Evolutionary conservation across 2,329 filamentous ascomycete genomes (phyloP).

Genomic region (Alternaria brassicicola): DNA sequence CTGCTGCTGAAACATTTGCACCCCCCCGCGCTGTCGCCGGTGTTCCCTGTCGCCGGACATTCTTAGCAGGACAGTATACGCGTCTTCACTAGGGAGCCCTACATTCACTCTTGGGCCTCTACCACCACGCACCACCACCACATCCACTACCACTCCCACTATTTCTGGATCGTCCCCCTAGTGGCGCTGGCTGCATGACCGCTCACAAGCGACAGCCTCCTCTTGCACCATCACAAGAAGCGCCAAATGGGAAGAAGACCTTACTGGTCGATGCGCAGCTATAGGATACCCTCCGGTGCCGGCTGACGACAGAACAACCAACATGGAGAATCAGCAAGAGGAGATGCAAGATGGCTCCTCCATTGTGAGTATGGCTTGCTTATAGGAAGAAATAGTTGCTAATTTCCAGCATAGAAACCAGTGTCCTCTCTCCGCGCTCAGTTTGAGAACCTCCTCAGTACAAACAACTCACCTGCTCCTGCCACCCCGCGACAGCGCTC

Average conservation of each 20-base stretch:
- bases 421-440: conserved; percentile 81
- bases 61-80: conserved; percentile 36
- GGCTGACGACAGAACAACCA: conserved; percentile 41
- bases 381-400: conserved; percentile 7
- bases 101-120: conserved; percentile 6
- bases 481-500: conserved; percentile 37
- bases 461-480: conserved; percentile 35
- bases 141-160: conserved; percentile 8
- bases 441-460: conserved; percentile 75
- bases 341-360: conserved; percentile 78
- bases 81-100: conserved; percentile 24
- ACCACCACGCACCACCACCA: background rate
- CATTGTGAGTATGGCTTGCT: conserved; percentile 61
- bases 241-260: conserved; percentile 41
- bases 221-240: conserved; percentile 22
- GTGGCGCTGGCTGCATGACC: conserved; percentile 27
- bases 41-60: conserved; percentile 33
- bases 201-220: conserved; percentile 14
- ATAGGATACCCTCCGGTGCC: conserved; percentile 39
- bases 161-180: background rate
- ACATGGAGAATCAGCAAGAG: conserved; percentile 47
- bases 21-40: conserved; percentile 29
- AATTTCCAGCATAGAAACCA: conserved; percentile 64
- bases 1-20: conserved; percentile 34
- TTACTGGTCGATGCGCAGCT: conserved; percentile 42